These are phyloP conservation scores for Colletotrichum australisinense DNA, from an alignment of 2,329 filamentous ascomycete species.

Conservation along the genomic window DNA sequence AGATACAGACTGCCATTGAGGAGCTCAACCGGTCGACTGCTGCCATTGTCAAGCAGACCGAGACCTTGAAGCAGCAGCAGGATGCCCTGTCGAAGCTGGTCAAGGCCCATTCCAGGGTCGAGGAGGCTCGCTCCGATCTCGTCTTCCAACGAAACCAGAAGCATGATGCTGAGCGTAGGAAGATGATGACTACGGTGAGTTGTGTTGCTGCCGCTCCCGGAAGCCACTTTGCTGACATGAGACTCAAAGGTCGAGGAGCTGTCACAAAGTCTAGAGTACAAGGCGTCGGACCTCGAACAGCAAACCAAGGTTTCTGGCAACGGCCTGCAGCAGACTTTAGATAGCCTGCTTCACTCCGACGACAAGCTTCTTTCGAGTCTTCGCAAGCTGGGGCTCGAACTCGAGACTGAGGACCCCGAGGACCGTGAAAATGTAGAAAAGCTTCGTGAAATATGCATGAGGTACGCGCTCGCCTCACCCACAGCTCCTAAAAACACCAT, in stretches of 20 bases:
- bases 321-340: conserved; percentile 60
- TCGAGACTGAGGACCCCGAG: conserved; percentile 63
- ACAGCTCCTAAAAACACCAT: neutral
- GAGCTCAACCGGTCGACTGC: conserved; percentile 74
- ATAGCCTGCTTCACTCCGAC: conserved; percentile 67
- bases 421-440: conserved; percentile 65
- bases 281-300: conserved; percentile 61
- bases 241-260: conserved; percentile 58
- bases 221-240: neutral
- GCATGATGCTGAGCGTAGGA: conserved; percentile 53
- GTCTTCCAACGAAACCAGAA: conserved; percentile 50
- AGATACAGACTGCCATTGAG: conserved; percentile 70
- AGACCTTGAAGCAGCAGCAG: conserved; percentile 70
- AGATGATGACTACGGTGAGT: conserved; percentile 55
- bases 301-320: conserved; percentile 58
- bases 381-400: conserved; percentile 73
- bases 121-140: conserved; percentile 48
- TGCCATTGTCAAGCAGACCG: conserved; percentile 72
- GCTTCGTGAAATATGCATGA: conserved; percentile 69
- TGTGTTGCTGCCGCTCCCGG: neutral
- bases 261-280: conserved; percentile 57
- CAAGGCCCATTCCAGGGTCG: conserved; percentile 52
- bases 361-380: conserved; percentile 74
- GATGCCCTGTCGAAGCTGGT: conserved; percentile 67
- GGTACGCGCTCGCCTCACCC: conserved; percentile 44